phyloP scores from a whole-genome alignment of 192 early-diverging fungal species.

The Backusella mclennaniae region DNA sequence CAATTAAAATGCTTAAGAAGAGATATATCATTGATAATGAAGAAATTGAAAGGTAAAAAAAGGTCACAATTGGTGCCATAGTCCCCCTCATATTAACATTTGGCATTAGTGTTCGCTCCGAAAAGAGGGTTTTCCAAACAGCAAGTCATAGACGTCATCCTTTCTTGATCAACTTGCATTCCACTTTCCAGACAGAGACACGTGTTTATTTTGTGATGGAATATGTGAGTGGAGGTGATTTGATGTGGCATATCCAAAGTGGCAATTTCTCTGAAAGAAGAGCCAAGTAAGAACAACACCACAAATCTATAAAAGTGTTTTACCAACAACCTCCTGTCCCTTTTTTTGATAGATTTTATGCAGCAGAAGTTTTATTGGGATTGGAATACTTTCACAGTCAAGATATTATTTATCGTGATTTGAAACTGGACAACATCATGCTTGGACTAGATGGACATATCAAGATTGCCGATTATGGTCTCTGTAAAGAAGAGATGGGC shows the following conservation, averaged over 20 bases:
- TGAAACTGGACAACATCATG: slow-evolving; percentile 83
- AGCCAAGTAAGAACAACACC: slow-evolving; percentile 58
- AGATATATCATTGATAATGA: slow-evolving; percentile 98
- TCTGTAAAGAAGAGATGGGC: slow-evolving; percentile 83
- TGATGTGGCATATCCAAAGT: slow-evolving; percentile 98
- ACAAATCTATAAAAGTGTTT: background rate
- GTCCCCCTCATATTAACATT: too few species aligned
- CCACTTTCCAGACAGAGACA: slow-evolving; percentile 93
- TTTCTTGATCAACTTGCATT: slow-evolving; percentile 94
- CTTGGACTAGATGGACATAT: slow-evolving; percentile 77
- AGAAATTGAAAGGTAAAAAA: slow-evolving; percentile 77
- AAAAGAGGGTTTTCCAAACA: slow-evolving; percentile 65
- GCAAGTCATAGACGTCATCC: slow-evolving; percentile 91
- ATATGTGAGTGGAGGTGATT: slow-evolving; percentile 94
- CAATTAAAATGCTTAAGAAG: slow-evolving; percentile 98
- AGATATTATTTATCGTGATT: slow-evolving; percentile 87
- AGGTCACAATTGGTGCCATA: background rate
- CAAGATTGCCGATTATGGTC: slow-evolving; percentile 83
- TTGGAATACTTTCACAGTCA: slow-evolving; percentile 94
- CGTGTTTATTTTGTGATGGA: slow-evolving; percentile 99
- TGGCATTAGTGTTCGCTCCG: too few species aligned
- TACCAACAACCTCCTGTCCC: too few species aligned
- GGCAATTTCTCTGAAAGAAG: slow-evolving; percentile 86
- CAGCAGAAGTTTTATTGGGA: slow-evolving; percentile 91
- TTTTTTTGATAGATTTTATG: slow-evolving; percentile 68